phyloP scores from a whole-genome alignment of 805 yeast species.

The Nakazawaea pomicola region DNA sequence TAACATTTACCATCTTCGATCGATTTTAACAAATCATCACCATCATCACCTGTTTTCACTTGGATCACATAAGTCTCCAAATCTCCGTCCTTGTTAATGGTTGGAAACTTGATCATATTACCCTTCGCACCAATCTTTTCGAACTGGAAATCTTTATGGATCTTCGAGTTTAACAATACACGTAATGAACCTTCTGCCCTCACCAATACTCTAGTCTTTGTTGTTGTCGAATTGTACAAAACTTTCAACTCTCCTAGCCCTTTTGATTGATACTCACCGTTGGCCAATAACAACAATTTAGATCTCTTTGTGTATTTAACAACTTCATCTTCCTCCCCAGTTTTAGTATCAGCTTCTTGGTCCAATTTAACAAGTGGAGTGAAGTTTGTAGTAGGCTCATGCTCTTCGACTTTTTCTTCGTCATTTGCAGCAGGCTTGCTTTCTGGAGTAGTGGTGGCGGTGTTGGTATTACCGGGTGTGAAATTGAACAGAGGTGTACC shows the following conservation, averaged over 20 bases:
- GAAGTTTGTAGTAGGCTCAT: constrained; percentile 44
- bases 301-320: constrained; percentile 59
- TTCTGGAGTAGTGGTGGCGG: too few relatives aligned
- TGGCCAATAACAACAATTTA: constrained; percentile 58
- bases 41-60: constrained; percentile 76
- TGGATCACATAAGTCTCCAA: constrained; percentile 66
- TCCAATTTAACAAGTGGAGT: constrained; percentile 36
- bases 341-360: constrained; percentile 50
- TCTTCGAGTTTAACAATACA: constrained; percentile 63
- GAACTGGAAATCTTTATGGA: constrained; percentile 56
- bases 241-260: constrained; percentile 86
- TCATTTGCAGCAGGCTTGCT: constrained; percentile 18
- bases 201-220: constrained; percentile 65
- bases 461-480: too few relatives aligned
- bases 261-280: constrained; percentile 48
- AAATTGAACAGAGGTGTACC: constrained; percentile 12
- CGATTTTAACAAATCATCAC: constrained; percentile 39
- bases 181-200: constrained; percentile 89
- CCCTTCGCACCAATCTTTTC: constrained; percentile 54
- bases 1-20: constrained; percentile 6
- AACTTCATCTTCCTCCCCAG: constrained; percentile 86
- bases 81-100: constrained; percentile 47
- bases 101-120: constrained; percentile 62
- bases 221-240: constrained; percentile 52
- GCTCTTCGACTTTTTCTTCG: constrained; percentile 35